Evolutionary conservation across 177 flowering plant genomes (phyloP), one percentile per base, ranked within the genome.

Genomic region (Telopea speciosissima): DNA sequence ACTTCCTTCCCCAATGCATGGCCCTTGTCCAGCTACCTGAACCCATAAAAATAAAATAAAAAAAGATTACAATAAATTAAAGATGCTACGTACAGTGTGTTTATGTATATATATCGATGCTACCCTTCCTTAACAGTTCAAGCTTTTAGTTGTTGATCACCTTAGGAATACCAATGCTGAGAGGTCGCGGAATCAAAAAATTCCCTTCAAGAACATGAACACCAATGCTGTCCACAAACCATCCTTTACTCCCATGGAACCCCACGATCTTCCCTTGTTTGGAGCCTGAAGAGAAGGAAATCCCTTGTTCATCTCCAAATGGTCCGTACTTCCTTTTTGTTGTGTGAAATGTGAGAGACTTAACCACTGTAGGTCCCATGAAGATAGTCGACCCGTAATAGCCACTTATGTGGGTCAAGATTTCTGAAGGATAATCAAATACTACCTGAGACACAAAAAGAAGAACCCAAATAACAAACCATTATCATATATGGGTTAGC

Each of bases 301-400:
- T 74, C 61, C 97, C 97, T 79, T 83, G 85, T 79, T 87, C 90
- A 45, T 89, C 93, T 54, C 96, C 97, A 68, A 62, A 90, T 16
- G 94, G 96, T 5, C 97, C 94, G 65, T 92, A 82, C 61, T 78
- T 84, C 52, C 76, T 72, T 73, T 81, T 86, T 10, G 84, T 90
- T 22, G 97, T 90, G 79, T 88, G 87, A 75, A 93, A 90, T 24
- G 95, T 83, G 28, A 93, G 79, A 13, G 96, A 89, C 76, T 79
- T 90, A 6, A 93, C 77, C 16, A 87, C 81, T 28, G 74, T 83
- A 19, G 93, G 93, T 11, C 97, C 98, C 89, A 83, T 86, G 60
- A 82, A 72, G 81, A 91, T 83, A 2, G 88, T 60, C 8, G 97
- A 74, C 13, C 89, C 90, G 58, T 77, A 82, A 44, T 79, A 83